A percentile compares a stretch with the other conserved stretches of the same genome.
Conservation (phyloP, 768 basidiomycete species). For the Leccinum boreale region DNA sequence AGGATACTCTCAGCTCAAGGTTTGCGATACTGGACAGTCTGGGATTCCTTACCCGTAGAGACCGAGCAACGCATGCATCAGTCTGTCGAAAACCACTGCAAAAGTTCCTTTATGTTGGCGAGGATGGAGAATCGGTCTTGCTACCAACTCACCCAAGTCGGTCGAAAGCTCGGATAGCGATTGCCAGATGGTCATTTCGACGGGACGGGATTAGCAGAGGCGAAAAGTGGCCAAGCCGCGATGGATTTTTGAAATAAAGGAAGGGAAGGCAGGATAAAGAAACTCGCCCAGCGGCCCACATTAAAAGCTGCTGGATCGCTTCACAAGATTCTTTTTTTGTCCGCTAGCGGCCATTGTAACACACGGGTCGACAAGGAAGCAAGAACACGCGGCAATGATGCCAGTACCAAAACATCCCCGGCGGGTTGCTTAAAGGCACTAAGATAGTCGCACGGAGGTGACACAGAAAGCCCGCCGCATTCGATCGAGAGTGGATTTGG, state of each 20-base stretch:
- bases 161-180: constrained; percentile 35
- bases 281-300: background rate
- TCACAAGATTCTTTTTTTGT: constrained; percentile 18
- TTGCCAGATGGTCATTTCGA: constrained; percentile 40
- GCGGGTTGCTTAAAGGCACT: constrained; percentile 18
- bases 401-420: background rate
- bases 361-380: constrained; percentile 13
- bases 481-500: constrained; percentile 6
- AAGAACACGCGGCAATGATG: constrained; percentile 13
- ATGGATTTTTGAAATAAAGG: background rate
- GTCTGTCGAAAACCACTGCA: constrained; percentile 37
- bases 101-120: background rate
- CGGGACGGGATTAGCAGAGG: background rate
- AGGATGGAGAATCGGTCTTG: background rate
- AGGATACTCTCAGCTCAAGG: background rate
- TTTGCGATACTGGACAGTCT: background rate
- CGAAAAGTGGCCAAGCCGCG: background rate
- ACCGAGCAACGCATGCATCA: constrained; percentile 44
- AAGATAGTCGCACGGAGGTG: constrained; percentile 12
- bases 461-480: constrained; percentile 4
- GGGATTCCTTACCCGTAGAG: constrained; percentile 38
- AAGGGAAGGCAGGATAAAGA: background rate
- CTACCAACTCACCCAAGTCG: constrained; percentile 33
- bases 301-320: constrained; percentile 13
- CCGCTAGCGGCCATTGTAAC: constrained; percentile 7